Conservation (phyloP, 257 asterid species). For the Solanum sejunctum region DNA sequence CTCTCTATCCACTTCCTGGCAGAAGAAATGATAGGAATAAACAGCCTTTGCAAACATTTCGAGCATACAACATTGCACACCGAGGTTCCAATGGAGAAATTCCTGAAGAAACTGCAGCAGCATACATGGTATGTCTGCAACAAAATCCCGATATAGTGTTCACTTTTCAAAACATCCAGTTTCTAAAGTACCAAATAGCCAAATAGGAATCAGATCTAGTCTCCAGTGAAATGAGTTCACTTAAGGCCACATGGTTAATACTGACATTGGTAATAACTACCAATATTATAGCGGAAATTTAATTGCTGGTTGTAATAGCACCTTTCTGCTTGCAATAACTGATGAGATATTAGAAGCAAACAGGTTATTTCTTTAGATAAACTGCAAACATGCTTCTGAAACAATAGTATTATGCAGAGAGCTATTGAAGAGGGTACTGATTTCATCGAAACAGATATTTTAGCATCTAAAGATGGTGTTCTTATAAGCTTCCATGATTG, state of each 20-base stretch:
- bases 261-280: background rate
- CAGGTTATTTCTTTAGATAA: background rate
- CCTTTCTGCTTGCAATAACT: background rate
- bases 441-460: constrained; percentile 83
- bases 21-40: constrained; percentile 69
- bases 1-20: constrained; percentile 87
- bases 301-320: background rate
- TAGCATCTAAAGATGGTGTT: constrained; percentile 79
- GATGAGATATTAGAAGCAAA: constrained; percentile 15
- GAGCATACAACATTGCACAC: constrained; percentile 87
- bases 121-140: constrained; percentile 50
- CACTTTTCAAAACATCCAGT: background rate
- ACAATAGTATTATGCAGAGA: constrained; percentile 43
- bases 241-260: constrained; percentile 4
- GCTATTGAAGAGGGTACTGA: constrained; percentile 98
- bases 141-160: background rate
- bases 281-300: background rate
- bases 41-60: constrained; percentile 74
- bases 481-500: constrained; percentile 83
- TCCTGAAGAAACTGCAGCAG: constrained; percentile 90
- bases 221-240: background rate
- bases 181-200: background rate
- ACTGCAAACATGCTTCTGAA: background rate
- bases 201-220: background rate
- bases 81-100: constrained; percentile 98